Conservation (phyloP, 2,329 filamentous ascomycete genomes). For the Peltaster fructicola region DNA sequence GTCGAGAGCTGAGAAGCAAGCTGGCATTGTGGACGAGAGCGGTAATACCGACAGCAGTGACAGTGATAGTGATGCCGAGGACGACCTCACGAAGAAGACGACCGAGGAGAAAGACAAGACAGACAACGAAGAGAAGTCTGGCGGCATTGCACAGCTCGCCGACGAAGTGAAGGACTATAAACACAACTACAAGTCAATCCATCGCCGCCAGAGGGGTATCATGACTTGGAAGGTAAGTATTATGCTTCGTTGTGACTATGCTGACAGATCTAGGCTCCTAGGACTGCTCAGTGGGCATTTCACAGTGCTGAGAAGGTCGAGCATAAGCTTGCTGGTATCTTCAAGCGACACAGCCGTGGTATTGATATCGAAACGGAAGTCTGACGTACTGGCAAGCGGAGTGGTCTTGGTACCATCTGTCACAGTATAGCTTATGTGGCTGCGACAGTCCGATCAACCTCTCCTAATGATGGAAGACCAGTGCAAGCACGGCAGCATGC, state of each 20-base stretch:
- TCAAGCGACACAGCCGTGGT: slow-evolving; percentile 42
- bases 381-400: too few species aligned
- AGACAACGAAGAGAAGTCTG: slow-evolving; percentile 7
- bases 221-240: slow-evolving; percentile 49
- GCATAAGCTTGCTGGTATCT: slow-evolving; percentile 26
- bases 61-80: slow-evolving; percentile 6
- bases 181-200: slow-evolving; percentile 39
- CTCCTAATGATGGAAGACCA: too few species aligned
- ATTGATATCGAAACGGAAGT: slow-evolving; percentile 52
- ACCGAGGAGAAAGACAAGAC: slow-evolving; percentile 3
- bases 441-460: too few species aligned
- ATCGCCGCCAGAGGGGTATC: slow-evolving; percentile 47
- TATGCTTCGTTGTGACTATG: not conserved
- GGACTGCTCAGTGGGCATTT: slow-evolving; percentile 39
- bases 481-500: too few species aligned
- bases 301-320: slow-evolving; percentile 38
- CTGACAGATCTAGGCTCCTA: slow-evolving; percentile 28
- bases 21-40: slow-evolving; percentile 8
- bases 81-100: slow-evolving; percentile 7
- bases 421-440: too few species aligned
- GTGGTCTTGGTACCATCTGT: too few species aligned
- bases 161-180: slow-evolving; percentile 36
- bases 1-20: slow-evolving; percentile 15
- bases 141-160: slow-evolving; percentile 19
- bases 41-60: slow-evolving; percentile 4